Base-by-base conservation (phyloP, 2,329 filamentous ascomycete genomes). In the Orbilia blumenaviensis region DNA sequence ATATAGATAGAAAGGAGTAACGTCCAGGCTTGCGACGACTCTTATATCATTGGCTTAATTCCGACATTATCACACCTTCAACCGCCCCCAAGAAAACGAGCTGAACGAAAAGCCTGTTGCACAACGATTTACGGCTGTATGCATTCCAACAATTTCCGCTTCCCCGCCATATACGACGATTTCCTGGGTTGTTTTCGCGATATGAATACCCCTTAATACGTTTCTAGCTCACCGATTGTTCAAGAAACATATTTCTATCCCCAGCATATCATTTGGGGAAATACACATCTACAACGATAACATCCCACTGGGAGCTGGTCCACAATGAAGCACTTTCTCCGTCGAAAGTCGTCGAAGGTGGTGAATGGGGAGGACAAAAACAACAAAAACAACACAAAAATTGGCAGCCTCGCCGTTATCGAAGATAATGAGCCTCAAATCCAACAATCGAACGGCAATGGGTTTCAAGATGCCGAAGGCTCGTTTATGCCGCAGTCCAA, bases 311-410 rank as follows among this genome's bases (percentile, higher is more conserved):
- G 16, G 48, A 44, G 14, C 18, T 18, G 27, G 27, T 14, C 29
- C 61, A n/a, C 34, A 56, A 66, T 46, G 52, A 74, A 50, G 69
- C 54, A 46, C 38, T 74, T 66, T 48, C 62, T 74, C 21, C 61
- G 69, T 46, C 71, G 71, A 60, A 68, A 50, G 48, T 50, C 63
- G 16, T 75, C 71, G 46, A 75, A 67, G 38, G 23, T n/a, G n/a
- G n/a, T 46, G 32, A 52, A 48, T 3, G 52, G 25, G 29, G 69
- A 61, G 9, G 63, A 68, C 42, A 75, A 68, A 56, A 18, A 56
- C 63, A 75, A 75, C 71, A 75, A 75, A 68, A 64, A 63, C 71
- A 75, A 75, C 71, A 50, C 71, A 64, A 75, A 75, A 46, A 4
- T 21, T 14, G 58, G 5, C 54, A 56, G 12, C 21, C 71, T 75